These are phyloP conservation scores for Aspergillus floridensis DNA, from an alignment of 2,329 filamentous ascomycete genomes.

Conservation along the genomic window DNA sequence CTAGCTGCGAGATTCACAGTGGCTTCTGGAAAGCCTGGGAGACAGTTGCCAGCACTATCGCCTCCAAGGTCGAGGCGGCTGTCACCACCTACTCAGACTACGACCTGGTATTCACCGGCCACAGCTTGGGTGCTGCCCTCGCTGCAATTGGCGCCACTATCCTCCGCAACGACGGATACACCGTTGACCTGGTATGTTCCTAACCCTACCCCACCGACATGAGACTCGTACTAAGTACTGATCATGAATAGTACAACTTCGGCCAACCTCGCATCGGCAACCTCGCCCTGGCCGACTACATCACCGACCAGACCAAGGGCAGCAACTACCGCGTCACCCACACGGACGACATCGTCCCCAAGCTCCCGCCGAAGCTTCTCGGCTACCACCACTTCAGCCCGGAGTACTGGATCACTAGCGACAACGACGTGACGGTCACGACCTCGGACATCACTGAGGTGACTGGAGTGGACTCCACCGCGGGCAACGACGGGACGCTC, in stretches of 20 bases:
- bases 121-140: slow-evolving; percentile 50
- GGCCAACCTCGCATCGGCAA: slow-evolving; percentile 40
- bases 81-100: slow-evolving; percentile 40
- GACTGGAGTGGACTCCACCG: slow-evolving; percentile 23
- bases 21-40: slow-evolving; percentile 50
- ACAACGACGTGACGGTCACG: slow-evolving; percentile 21
- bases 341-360: slow-evolving; percentile 32
- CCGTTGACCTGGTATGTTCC: slow-evolving; percentile 40
- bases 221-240: too few relatives aligned
- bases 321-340: slow-evolving; percentile 36
- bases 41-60: slow-evolving; percentile 30
- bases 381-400: slow-evolving; percentile 31
- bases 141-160: slow-evolving; percentile 46
- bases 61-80: slow-evolving; percentile 35
- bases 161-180: slow-evolving; percentile 38
- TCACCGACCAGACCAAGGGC: slow-evolving; percentile 25
- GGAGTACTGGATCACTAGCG: slow-evolving; percentile 35
- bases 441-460: slow-evolving; percentile 26
- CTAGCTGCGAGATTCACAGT: slow-evolving; percentile 38
- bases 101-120: slow-evolving; percentile 45
- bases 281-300: slow-evolving; percentile 28
- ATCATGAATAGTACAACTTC: slow-evolving; percentile 31
- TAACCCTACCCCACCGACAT: too few relatives aligned
- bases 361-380: slow-evolving; percentile 26
- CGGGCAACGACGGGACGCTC: slow-evolving; percentile 27